Percentiles rank a stretch among this genome's conserved stretches.
These are phyloP conservation scores for Candida glaebosa DNA, from an alignment of 805 yeast species.

Conservation along the genomic window DNA sequence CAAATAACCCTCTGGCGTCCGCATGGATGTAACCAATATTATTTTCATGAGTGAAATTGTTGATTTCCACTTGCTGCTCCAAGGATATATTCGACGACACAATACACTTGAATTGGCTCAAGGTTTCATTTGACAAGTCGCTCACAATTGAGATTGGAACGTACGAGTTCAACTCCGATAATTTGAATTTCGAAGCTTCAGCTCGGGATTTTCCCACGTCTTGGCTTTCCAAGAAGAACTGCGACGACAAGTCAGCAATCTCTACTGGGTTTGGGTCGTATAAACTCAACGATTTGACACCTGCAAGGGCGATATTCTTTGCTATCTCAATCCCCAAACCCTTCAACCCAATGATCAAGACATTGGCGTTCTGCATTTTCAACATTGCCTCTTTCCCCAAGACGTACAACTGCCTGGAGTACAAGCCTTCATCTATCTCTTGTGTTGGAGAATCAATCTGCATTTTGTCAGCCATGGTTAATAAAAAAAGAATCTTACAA, in stretches of 20 bases:
- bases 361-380: constrained; percentile 91
- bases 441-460: constrained; percentile 41
- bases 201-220: constrained; percentile 85
- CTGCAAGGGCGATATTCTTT: constrained; percentile 93
- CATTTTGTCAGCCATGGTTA: constrained; percentile 23
- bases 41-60: constrained; percentile 68
- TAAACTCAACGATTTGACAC: constrained; percentile 85
- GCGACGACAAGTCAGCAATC: constrained; percentile 78
- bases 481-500: background rate
- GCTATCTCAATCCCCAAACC: constrained; percentile 97
- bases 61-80: constrained; percentile 72
- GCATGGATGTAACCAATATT: constrained; percentile 79
- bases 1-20: constrained; percentile 84
- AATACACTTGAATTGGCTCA: constrained; percentile 66
- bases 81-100: constrained; percentile 77
- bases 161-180: constrained; percentile 83
- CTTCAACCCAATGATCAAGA: constrained; percentile 82
- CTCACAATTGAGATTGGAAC: constrained; percentile 76
- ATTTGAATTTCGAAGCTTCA: constrained; percentile 56
- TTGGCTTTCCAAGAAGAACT: constrained; percentile 68
- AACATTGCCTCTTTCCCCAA: constrained; percentile 98
- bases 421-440: constrained; percentile 85
- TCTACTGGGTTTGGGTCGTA: constrained; percentile 75
- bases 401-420: constrained; percentile 95
- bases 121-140: constrained; percentile 50